These are phyloP conservation scores for Trichophyton simii DNA, from an alignment of 2,329 filamentous ascomycete genomes.

Conservation along the genomic window DNA sequence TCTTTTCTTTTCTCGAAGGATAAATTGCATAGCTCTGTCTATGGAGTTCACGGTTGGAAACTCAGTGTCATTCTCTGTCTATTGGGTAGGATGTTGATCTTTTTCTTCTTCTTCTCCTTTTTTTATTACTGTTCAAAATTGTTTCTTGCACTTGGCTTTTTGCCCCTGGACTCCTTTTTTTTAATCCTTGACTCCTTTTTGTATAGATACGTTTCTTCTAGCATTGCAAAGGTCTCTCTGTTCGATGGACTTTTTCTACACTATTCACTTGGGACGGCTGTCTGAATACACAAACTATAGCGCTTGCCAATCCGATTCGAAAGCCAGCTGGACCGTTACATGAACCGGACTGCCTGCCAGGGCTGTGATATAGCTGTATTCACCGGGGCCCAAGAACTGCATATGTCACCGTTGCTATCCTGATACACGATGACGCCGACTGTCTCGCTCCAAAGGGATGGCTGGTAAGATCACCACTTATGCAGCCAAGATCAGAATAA, in stretches of 20 bases:
- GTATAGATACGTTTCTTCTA: not conserved
- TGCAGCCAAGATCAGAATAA: constrained; percentile 16
- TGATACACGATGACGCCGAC: too few relatives aligned
- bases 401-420: too few relatives aligned
- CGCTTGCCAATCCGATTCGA: not conserved
- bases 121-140: too few relatives aligned
- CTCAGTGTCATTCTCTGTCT: not conserved
- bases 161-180: too few relatives aligned
- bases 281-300: not conserved
- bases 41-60: not conserved
- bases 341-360: not conserved
- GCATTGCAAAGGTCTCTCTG: not conserved
- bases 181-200: not conserved
- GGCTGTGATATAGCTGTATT: not conserved
- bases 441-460: not conserved
- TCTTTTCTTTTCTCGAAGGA: not conserved
- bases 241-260: not conserved
- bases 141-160: not conserved
- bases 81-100: not conserved
- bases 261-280: not conserved
- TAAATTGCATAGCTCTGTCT: not conserved
- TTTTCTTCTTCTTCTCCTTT: not conserved
- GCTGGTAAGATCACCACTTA: not conserved
- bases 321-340: not conserved
- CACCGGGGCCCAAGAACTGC: not conserved